Base-by-base conservation (phyloP, 495 filamentous ascomycete genomes). In the Pyrenula aspistea region DNA sequence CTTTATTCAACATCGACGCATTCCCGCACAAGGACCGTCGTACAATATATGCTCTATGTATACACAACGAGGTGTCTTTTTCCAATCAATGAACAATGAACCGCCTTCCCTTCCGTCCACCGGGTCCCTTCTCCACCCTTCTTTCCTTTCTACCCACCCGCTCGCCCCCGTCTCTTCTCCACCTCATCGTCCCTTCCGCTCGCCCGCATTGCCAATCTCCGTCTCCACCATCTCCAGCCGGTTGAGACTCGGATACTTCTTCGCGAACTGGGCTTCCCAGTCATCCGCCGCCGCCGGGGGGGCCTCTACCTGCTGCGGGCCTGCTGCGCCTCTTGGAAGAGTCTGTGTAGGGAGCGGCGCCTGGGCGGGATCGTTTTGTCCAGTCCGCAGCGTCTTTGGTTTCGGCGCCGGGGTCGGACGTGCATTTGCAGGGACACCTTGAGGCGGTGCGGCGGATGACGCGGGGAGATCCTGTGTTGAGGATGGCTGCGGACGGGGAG, bases 191-290 rank as follows among this genome's bases (percentile, higher is more conserved):
- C 25, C 56, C 53, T 25, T 36, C 51, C n/a, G 50, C 1, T 12
- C 56, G 0, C 15, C 31, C 31, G 8, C 56, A 49, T 24, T 61
- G 61, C 79, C 74, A 51, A 83, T 79, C 64, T 84, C 87, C 60
- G 79, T 82, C 65, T 85, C 89, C 25, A 89, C 86, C 83, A 94
- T 88, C 73, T 95, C 90, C 52, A 95, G 74, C 0, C 86, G 82
- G 22, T 79, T 82, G 22, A 96, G 73, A 62, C 83, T 89, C 1
- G 91, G 91, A 67, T 88, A 96, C 50, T 88, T 74, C 68, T 86
- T 86, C 61, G 83, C 84, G 64, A 96, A 96, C 66, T 86, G 83
- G 24, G 66, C 69, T 62, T 88, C 83, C 81, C 83, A 85, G 58
- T 87, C 85, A 2, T 84, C 82, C 12, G 52, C 10, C 1, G 63